These are phyloP conservation scores for Knufia fluminis DNA, from an alignment of 2,329 filamentous ascomycete species.

Conservation along the genomic window DNA sequence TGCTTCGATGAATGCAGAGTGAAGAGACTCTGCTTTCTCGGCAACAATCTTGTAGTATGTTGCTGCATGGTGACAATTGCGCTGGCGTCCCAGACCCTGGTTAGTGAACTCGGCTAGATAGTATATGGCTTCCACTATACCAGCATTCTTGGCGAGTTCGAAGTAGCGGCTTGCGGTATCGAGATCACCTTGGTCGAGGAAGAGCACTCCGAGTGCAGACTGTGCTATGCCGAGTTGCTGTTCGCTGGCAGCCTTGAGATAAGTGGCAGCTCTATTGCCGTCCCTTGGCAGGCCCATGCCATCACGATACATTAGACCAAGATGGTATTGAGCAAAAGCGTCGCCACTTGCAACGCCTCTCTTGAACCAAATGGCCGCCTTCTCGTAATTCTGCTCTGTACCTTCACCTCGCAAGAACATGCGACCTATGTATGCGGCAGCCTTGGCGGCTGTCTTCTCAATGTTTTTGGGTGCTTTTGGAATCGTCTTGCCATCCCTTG, in stretches of 20 bases:
- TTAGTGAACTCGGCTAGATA: slow-evolving; percentile 83
- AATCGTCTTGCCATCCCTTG: slow-evolving; percentile 62
- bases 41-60: slow-evolving; percentile 75
- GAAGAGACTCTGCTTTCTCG: slow-evolving; percentile 61
- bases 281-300: slow-evolving; percentile 66
- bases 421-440: slow-evolving; percentile 75
- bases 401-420: slow-evolving; percentile 89
- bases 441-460: slow-evolving; percentile 71
- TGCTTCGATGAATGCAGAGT: slow-evolving; percentile 72
- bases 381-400: slow-evolving; percentile 65
- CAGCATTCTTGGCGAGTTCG: slow-evolving; percentile 71
- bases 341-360: slow-evolving; percentile 68
- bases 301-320: slow-evolving; percentile 74
- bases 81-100: slow-evolving; percentile 69
- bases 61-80: slow-evolving; percentile 65
- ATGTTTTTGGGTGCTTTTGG: slow-evolving; percentile 60
- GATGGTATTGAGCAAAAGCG: slow-evolving; percentile 71
- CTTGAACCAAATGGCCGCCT: slow-evolving; percentile 73
- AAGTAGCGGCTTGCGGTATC: slow-evolving; percentile 74
- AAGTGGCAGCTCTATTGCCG: slow-evolving; percentile 60
- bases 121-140: slow-evolving; percentile 81
- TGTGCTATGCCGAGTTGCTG: slow-evolving; percentile 73
- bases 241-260: slow-evolving; percentile 70
- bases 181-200: slow-evolving; percentile 83
- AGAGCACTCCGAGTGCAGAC: slow-evolving; percentile 72